These are phyloP conservation scores for Cyberlindnera misumaiensis DNA, from an alignment of 805 yeast species.

Conservation along the genomic window DNA sequence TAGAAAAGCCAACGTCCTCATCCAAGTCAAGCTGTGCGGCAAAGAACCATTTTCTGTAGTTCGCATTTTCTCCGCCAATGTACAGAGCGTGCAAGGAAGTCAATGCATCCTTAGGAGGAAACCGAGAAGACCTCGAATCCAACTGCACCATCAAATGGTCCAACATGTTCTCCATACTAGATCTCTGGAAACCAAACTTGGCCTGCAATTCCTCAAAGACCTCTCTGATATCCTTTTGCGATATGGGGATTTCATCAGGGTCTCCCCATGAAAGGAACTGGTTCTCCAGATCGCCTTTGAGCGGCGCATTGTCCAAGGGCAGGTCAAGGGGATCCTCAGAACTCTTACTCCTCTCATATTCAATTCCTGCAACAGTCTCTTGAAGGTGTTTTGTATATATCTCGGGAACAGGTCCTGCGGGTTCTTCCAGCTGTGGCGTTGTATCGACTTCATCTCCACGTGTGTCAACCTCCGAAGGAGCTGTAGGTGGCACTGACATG, in stretches of 20 bases:
- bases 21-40: slow-evolving; percentile 78
- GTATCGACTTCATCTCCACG: too few relatives aligned
- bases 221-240: slow-evolving; percentile 52
- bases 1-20: slow-evolving; percentile 52
- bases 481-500: neutral
- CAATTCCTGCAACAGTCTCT: neutral
- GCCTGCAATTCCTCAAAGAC: slow-evolving; percentile 53
- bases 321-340: too few relatives aligned
- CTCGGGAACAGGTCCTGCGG: neutral
- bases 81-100: slow-evolving; percentile 80
- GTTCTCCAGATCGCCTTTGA: neutral
- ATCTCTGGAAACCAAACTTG: slow-evolving; percentile 80
- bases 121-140: slow-evolving; percentile 82
- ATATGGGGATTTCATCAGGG: slow-evolving; percentile 47
- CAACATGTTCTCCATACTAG: slow-evolving; percentile 70
- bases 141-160: slow-evolving; percentile 75
- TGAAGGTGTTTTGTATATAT: neutral
- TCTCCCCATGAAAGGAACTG: slow-evolving; percentile 23
- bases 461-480: neutral
- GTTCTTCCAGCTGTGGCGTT: neutral
- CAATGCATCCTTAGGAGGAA: slow-evolving; percentile 65
- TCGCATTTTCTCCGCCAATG: slow-evolving; percentile 85
- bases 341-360: neutral
- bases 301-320: too few relatives aligned
- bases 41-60: slow-evolving; percentile 88